Conservation (phyloP, 768 basidiomycete genomes). For the Macrolepiota fuliginosa region DNA sequence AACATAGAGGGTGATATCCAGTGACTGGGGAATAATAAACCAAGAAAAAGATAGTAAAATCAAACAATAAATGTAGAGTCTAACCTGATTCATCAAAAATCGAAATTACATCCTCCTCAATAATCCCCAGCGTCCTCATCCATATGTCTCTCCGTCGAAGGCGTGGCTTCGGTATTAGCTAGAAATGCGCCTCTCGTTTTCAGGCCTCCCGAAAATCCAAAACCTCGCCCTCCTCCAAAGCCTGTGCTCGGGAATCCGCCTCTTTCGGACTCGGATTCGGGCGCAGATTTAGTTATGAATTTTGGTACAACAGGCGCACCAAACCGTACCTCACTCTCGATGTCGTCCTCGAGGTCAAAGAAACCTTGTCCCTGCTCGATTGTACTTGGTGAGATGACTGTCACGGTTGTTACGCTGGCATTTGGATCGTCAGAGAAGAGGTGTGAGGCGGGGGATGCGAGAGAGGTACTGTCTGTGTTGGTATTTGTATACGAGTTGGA, state of each 20-base stretch:
- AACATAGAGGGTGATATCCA: not conserved
- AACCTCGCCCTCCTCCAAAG: slow-evolving; percentile 1
- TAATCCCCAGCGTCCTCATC: not conserved
- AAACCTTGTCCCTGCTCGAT: slow-evolving; percentile 29
- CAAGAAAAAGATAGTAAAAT: no score
- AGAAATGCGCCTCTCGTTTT: not conserved
- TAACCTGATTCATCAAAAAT: no score
- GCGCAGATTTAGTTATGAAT: not conserved
- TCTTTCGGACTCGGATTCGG: not conserved
- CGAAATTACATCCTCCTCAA: no score
- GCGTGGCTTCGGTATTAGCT: not conserved
- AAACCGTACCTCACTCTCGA: slow-evolving; percentile 14
- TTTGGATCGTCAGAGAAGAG: slow-evolving; percentile 14
- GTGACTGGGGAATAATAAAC: not conserved
- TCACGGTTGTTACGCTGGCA: slow-evolving; percentile 10
- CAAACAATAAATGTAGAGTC: no score
- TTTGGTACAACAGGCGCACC: slow-evolving; percentile 4
- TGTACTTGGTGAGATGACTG: slow-evolving; percentile 27
- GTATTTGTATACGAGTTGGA: slow-evolving; percentile 41
- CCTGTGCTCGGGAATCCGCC: slow-evolving; percentile 12
- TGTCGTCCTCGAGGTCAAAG: slow-evolving; percentile 34
- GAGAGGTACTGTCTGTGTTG: slow-evolving; percentile 36
- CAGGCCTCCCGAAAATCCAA: not conserved
- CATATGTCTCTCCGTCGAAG: not conserved
- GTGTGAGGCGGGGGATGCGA: slow-evolving; percentile 39